Evolutionary conservation across 805 yeast species (phyloP), one percentile per base, ranked within the genome.

Genomic region (Metschnikowia drakensbergensis): DNA sequence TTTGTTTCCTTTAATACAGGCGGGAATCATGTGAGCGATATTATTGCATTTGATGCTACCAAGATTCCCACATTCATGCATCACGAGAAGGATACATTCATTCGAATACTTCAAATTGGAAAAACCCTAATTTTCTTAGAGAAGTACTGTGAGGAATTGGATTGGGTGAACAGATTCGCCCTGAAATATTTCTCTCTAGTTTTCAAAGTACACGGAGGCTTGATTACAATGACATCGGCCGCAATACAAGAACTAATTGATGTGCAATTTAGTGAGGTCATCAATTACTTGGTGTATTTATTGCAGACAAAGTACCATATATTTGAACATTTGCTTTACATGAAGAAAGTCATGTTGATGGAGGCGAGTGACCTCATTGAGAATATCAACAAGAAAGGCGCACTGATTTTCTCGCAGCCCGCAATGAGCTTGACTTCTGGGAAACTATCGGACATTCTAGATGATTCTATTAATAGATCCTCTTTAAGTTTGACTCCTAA

Each of bases 291-390:
- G 42, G 77, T 81, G 23, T 51, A 64, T 8, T 62, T 80, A 3
- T 57, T 90, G 2, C 71, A 77, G 2, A 43, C 54, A 5, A 79
- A 81, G 51, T 77, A 74, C 54, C 66, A 75, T 35, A 63, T 84
- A 33, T 65, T 69, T 35, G 65, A 69, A 8, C 88, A 86, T 54
- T 61, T 92, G n/a, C 60, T 63, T 4, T 83, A 82, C 39, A 68
- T 88, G 48, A 84, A 85, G 52, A 79, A 79, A 50, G 80, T 84
- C 49, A 69, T 90, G 57, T 64, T 94, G 37, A 82, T 88, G 74
- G 80, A 83, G 5, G 81, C 79, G 48, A 88, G 92, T n/a, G 96
- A 92, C 62, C 86, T 92, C 52, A 81, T 87, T n/a, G 83, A 86
- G 44, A 57, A 80, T 0, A 64, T 92, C 7, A 74, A 88, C 22